phyloP scores from a whole-genome alignment of 768 basidiomycete genomes.

The Calvatia gigantea region DNA sequence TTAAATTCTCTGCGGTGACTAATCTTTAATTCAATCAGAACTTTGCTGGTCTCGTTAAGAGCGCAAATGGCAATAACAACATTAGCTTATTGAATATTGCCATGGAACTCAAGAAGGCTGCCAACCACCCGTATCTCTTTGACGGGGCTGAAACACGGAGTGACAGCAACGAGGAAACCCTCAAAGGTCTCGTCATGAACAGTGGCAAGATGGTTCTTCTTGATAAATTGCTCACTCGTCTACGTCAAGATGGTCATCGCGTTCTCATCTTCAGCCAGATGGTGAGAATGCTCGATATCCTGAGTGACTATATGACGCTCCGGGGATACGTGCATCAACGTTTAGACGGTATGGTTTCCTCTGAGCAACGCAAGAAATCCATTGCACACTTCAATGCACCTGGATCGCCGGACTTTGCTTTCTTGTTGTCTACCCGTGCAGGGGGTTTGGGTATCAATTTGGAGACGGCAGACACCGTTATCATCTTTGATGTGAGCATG shows the following conservation, averaged over 20 bases:
- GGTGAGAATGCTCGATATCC: conserved; percentile 98
- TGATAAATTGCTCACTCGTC: conserved; percentile 89
- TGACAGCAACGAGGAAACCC: conserved; percentile 70
- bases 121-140: conserved; percentile 96
- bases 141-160: conserved; percentile 83
- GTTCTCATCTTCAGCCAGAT: conserved; percentile 99
- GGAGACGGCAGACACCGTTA: conserved; percentile 98
- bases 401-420: conserved; percentile 93
- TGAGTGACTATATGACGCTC: conserved; percentile 93
- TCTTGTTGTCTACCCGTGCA: conserved; percentile 93
- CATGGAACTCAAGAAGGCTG: conserved; percentile 99
- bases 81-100: conserved; percentile 97
- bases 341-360: conserved; percentile 92
- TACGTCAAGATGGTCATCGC: conserved; percentile 90
- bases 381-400: conserved; percentile 97
- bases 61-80: conserved; percentile 83
- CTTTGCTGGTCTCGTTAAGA: conserved; percentile 88
- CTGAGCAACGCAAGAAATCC: conserved; percentile 89
- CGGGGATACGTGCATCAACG: conserved; percentile 92
- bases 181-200: conserved; percentile 97
- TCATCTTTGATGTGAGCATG: conserved; percentile 90
- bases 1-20: background rate
- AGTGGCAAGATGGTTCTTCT: conserved; percentile 98
- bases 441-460: conserved; percentile 98
- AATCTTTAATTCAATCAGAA: conserved; percentile 49